These are phyloP conservation scores for Ogataea glucozyma DNA, from an alignment of 805 yeast genomes.

Conservation along the genomic window DNA sequence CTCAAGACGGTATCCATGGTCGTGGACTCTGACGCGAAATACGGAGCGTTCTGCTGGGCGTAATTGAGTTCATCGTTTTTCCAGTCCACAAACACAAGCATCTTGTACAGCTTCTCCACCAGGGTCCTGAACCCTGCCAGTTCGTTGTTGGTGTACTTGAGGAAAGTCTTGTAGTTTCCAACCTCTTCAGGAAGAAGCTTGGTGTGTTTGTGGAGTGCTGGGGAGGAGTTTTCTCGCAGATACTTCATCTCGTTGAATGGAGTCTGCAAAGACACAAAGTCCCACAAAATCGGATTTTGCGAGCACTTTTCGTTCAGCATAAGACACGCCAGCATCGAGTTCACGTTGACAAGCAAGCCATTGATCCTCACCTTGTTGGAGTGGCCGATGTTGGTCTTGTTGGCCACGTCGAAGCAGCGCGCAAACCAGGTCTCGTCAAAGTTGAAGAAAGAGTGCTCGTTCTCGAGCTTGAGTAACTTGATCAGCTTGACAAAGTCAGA, in stretches of 20 bases:
- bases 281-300: constrained; percentile 43
- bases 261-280: constrained; percentile 39
- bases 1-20: constrained; percentile 3
- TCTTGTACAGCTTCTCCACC: constrained; percentile 38
- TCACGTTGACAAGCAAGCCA: constrained; percentile 48
- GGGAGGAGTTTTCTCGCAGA: constrained; percentile 5
- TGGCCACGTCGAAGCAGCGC: constrained; percentile 19
- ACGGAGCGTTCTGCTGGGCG: constrained; percentile 8
- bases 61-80: constrained; percentile 38
- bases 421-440: constrained; percentile 27
- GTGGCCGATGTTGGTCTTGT: constrained; percentile 29
- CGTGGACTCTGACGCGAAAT: constrained; percentile 17
- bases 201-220: neutral
- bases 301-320: constrained; percentile 38
- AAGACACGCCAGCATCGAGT: constrained; percentile 48
- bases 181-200: constrained; percentile 38
- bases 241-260: constrained; percentile 26
- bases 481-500: constrained; percentile 36
- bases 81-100: constrained; percentile 16
- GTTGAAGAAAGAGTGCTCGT: constrained; percentile 35
- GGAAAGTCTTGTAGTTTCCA: constrained; percentile 48
- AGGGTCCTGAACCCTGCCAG: constrained; percentile 34
- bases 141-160: constrained; percentile 48
- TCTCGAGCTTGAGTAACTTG: constrained; percentile 38
- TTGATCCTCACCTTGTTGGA: constrained; percentile 49